Evolutionary conservation across 2,329 filamentous ascomycete genomes (phyloP).

Genomic region (Neodidymelliopsis sp.): DNA sequence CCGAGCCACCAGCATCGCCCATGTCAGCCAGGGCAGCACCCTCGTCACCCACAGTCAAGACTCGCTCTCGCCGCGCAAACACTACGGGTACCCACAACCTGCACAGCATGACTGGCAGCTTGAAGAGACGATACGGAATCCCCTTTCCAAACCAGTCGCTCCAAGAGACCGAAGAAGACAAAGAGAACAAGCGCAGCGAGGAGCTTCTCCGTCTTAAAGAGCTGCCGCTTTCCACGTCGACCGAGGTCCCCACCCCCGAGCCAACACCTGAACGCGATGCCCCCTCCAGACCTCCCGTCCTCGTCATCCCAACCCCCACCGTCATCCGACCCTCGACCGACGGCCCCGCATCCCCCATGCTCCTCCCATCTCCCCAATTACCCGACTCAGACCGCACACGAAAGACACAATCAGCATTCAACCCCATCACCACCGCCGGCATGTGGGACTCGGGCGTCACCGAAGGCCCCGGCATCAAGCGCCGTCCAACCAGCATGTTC

Average conservation of each 20-base stretch:
- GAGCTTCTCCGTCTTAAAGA: constrained; percentile 45
- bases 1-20: constrained; percentile 28
- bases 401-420: constrained; percentile 43
- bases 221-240: constrained; percentile 28
- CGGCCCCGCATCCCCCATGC: constrained; percentile 15
- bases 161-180: constrained; percentile 43
- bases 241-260: constrained; percentile 17
- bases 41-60: constrained; percentile 32
- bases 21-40: constrained; percentile 27
- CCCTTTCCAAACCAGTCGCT: constrained; percentile 38
- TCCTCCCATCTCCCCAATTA: constrained; percentile 23
- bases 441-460: constrained; percentile 47
- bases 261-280: constrained; percentile 1
- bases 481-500: constrained; percentile 44
- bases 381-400: constrained; percentile 26
- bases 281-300: neutral
- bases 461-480: constrained; percentile 37
- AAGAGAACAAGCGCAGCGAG: constrained; percentile 39
- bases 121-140: constrained; percentile 40
- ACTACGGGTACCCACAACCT: constrained; percentile 44
- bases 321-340: constrained; percentile 23
- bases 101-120: constrained; percentile 34
- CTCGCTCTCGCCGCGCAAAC: constrained; percentile 44
- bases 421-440: constrained; percentile 44
- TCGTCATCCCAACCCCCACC: constrained; percentile 23